Percentiles rank a stretch among this genome's conserved stretches.
Conservation (phyloP, 768 basidiomycete species). For the Lanmaoa rubissima region DNA sequence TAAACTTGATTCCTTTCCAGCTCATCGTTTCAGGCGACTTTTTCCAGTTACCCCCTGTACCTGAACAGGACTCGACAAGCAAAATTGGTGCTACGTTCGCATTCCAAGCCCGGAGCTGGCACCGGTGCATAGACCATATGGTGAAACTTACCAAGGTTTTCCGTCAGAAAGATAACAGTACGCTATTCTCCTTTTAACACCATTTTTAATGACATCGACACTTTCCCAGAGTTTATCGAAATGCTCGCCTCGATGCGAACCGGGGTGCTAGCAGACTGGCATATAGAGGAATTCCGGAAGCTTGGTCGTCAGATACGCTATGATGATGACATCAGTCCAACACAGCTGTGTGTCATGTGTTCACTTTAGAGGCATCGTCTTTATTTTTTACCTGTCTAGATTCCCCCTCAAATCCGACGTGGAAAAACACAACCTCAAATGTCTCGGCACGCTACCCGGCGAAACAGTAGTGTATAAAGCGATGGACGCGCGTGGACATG, state of each 20-base stretch:
- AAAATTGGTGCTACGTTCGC: constrained; percentile 54
- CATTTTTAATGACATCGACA: neutral
- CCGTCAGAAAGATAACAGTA: constrained; percentile 63
- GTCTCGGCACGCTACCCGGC: constrained; percentile 26
- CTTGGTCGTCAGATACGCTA: constrained; percentile 67
- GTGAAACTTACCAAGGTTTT: constrained; percentile 62
- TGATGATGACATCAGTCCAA: constrained; percentile 80
- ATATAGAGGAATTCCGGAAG: constrained; percentile 64
- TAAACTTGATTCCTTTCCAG: constrained; percentile 34
- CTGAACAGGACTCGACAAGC: constrained; percentile 46
- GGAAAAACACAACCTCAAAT: constrained; percentile 22
- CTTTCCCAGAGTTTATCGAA: constrained; percentile 71
- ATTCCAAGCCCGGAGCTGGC: constrained; percentile 67
- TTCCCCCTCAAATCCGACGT: constrained; percentile 30
- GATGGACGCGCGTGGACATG: constrained; percentile 46
- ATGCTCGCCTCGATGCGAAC: constrained; percentile 99
- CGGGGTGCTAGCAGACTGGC: constrained; percentile 62
- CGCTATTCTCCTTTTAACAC: neutral
- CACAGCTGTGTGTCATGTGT: constrained; percentile 67
- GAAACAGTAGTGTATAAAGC: constrained; percentile 35
- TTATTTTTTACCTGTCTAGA: constrained; percentile 11
- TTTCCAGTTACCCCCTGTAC: constrained; percentile 77
- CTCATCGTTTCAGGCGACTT: constrained; percentile 77
- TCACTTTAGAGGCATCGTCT: neutral
- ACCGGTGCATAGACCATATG: constrained; percentile 45